Evolutionary conservation across 2,329 filamentous ascomycete species (phyloP).

Genomic region (Hortaea sp.): DNA sequence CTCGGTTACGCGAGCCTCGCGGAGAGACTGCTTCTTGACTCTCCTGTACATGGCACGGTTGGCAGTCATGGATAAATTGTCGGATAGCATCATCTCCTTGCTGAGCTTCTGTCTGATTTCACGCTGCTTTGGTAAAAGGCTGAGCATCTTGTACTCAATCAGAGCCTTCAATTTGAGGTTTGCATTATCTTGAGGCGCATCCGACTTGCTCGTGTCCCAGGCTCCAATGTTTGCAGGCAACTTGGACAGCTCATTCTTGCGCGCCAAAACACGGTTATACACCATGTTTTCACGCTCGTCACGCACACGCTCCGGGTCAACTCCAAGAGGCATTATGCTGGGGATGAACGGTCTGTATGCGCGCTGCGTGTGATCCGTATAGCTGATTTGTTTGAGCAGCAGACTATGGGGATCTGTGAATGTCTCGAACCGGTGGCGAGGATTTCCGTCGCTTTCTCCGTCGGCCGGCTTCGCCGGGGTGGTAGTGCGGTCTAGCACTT

Average conservation of each 20-base stretch:
- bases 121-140: constrained; percentile 79
- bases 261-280: constrained; percentile 79
- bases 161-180: constrained; percentile 77
- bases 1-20: constrained; percentile 93
- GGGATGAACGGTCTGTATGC: constrained; percentile 72
- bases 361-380: constrained; percentile 66
- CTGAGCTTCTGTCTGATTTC: constrained; percentile 77
- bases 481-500: constrained; percentile 44
- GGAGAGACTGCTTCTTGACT: constrained; percentile 93
- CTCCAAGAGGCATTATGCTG: constrained; percentile 76
- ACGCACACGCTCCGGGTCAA: constrained; percentile 76
- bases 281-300: constrained; percentile 81
- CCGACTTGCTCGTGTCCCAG: constrained; percentile 66
- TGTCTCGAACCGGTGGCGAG: constrained; percentile 52
- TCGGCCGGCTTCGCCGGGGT: constrained; percentile 26
- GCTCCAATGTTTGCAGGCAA: constrained; percentile 77
- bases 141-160: constrained; percentile 90
- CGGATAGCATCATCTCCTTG: constrained; percentile 86
- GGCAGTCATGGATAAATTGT: constrained; percentile 93
- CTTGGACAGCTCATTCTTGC: constrained; percentile 73
- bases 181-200: constrained; percentile 63
- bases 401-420: constrained; percentile 63
- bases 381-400: constrained; percentile 55
- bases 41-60: constrained; percentile 85
- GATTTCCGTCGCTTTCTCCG: constrained; percentile 21